Percentiles rank a stretch among this genome's conserved stretches.
These are phyloP conservation scores for Podila horticola DNA, from an alignment of 192 early-diverging fungal species.

Conservation along the genomic window DNA sequence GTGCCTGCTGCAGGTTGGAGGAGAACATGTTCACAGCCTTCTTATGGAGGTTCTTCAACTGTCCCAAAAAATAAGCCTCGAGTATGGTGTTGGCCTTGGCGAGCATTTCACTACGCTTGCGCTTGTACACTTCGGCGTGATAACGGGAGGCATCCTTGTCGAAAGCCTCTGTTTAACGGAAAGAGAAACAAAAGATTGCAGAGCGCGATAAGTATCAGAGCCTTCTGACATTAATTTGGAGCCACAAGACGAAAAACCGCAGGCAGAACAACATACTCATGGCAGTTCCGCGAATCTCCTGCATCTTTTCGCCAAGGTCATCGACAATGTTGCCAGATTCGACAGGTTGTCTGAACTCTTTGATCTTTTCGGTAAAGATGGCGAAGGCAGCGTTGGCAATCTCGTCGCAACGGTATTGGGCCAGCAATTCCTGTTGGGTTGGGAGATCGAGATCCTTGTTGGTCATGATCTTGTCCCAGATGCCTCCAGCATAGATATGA, in stretches of 20 bases:
- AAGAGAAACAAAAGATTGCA: not conserved
- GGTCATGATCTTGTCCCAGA: slow-evolving; percentile 96
- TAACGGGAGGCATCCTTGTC: slow-evolving; percentile 94
- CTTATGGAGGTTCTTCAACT: slow-evolving; percentile 89
- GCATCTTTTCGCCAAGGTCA: slow-evolving; percentile 75
- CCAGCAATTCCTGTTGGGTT: slow-evolving; percentile 97
- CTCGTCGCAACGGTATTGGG: slow-evolving; percentile 99
- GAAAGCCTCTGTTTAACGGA: slow-evolving; percentile 65
- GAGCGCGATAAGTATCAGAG: not conserved
- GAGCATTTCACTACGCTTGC: slow-evolving; percentile 85
- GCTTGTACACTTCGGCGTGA: slow-evolving; percentile 86
- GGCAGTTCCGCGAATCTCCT: slow-evolving; percentile 64
- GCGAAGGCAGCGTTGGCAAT: slow-evolving; percentile 83
- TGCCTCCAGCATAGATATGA: slow-evolving; percentile 87
- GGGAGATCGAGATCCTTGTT: slow-evolving; percentile 98
- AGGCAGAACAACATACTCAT: slow-evolving; percentile 52
- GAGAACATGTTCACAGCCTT: slow-evolving; percentile 76
- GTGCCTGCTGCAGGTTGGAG: slow-evolving; percentile 57
- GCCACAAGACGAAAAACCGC: slow-evolving; percentile 6
- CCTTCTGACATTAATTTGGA: slow-evolving; percentile 13
- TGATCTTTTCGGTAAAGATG: slow-evolving; percentile 72
- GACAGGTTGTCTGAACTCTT: slow-evolving; percentile 72
- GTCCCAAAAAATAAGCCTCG: slow-evolving; percentile 83
- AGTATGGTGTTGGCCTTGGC: slow-evolving; percentile 80
- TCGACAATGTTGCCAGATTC: slow-evolving; percentile 84